Percentiles rank a stretch among this genome's conserved stretches.
Conservation (phyloP, 164 flowering plant species). For the Piper betle region DNA sequence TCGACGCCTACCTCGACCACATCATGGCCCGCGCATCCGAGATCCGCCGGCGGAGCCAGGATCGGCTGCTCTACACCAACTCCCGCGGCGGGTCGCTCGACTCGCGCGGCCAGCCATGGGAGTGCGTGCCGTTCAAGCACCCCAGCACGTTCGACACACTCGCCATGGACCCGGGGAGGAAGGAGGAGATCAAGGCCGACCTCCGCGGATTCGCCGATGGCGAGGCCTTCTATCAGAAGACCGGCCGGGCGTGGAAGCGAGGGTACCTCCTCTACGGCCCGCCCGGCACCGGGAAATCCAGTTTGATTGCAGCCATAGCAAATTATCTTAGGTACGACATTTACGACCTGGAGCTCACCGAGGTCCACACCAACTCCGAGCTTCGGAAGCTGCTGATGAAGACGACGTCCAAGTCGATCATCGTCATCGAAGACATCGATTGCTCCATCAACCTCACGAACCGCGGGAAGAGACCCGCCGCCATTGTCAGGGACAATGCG, state of each 20-base stretch:
- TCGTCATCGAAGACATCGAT: conserved; percentile 83
- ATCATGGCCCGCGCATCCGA: conserved; percentile 49
- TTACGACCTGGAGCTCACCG: conserved; percentile 69
- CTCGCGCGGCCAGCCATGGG: conserved; percentile 71
- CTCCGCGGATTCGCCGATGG: conserved; percentile 47
- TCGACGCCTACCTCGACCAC: conserved; percentile 46
- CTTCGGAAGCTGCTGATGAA: conserved; percentile 61
- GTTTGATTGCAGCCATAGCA: conserved; percentile 90
- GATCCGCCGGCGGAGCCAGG: conserved; percentile 50
- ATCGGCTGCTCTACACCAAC: conserved; percentile 59
- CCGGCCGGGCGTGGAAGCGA: conserved; percentile 78
- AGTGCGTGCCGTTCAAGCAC: conserved; percentile 72
- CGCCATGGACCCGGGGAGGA: conserved; percentile 60
- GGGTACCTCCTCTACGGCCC: conserved; percentile 73
- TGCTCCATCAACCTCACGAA: conserved; percentile 51
- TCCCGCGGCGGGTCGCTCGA: conserved; percentile 62
- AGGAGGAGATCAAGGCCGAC: conserved; percentile 48
- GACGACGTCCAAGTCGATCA: conserved; percentile 63
- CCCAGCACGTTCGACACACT: conserved; percentile 75
- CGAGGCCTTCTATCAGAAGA: conserved; percentile 40
- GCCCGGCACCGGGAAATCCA: conserved; percentile 77
- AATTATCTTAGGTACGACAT: conserved; percentile 60
- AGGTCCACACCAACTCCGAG: conserved; percentile 61
- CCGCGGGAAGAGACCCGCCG: conserved; percentile 11
- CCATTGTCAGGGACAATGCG: conserved; percentile 7